These are phyloP conservation scores for Pascua sp. DNA, from an alignment of 1,284 basidiomycete species.

Conservation along the genomic window DNA sequence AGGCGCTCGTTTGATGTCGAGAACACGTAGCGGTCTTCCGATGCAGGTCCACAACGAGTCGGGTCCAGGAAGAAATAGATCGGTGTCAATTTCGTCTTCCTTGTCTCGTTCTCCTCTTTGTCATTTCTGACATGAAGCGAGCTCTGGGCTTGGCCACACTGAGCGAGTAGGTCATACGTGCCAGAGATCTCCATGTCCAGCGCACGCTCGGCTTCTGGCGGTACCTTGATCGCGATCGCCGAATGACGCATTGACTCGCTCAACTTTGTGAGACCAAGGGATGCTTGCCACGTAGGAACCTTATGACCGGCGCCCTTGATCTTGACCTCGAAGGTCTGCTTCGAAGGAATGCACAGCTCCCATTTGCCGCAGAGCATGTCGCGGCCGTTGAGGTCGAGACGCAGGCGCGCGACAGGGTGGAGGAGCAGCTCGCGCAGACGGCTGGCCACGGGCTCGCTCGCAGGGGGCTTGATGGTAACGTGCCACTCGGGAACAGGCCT, in stretches of 20 bases:
- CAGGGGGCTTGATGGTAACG: conserved; percentile 67
- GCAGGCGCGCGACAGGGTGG: conserved; percentile 73
- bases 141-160: conserved; percentile 83
- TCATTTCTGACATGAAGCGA: conserved; percentile 60
- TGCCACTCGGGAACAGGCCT: conserved; percentile 80
- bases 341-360: conserved; percentile 75
- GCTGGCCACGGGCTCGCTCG: conserved; percentile 70
- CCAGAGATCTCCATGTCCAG: conserved; percentile 82
- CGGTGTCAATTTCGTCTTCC: conserved; percentile 54
- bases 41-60: conserved; percentile 67
- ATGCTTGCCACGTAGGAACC: conserved; percentile 79
- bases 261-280: conserved; percentile 72
- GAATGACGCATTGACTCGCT: conserved; percentile 67
- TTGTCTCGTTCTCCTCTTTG: conserved; percentile 53
- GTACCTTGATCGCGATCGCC: conserved; percentile 61
- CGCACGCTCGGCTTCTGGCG: conserved; percentile 53
- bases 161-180: conserved; percentile 70
- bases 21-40: conserved; percentile 75
- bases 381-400: conserved; percentile 41
- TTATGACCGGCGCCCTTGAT: conserved; percentile 66
- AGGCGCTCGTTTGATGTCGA: conserved; percentile 70
- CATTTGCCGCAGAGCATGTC: conserved; percentile 67
- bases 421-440: conserved; percentile 71
- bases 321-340: conserved; percentile 57
- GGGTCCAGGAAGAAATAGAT: conserved; percentile 83